Percentiles rank a stretch among this genome's conserved stretches.
Conservation (phyloP, 148 eudicot species). For the Chenopodium formosanum region DNA sequence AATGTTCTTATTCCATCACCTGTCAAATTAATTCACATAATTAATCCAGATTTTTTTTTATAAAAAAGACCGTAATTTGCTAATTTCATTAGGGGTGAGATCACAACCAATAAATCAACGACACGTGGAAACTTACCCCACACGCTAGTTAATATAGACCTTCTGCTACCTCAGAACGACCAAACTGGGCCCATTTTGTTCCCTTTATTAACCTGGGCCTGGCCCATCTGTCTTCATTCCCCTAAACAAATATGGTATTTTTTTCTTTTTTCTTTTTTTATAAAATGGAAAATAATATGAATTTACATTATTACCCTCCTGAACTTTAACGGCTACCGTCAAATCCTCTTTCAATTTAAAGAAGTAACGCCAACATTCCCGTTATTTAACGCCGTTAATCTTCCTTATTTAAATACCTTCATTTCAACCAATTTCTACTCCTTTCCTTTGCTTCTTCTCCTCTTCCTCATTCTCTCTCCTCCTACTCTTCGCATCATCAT, state of each 20-base stretch:
- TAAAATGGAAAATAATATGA: neutral
- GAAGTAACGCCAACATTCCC: neutral
- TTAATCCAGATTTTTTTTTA: neutral
- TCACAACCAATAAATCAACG: neutral
- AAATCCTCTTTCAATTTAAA: neutral
- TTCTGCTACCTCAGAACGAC: slow-evolving; percentile 12
- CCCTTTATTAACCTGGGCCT: slow-evolving; percentile 25
- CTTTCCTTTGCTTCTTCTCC: neutral
- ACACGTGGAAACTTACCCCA: slow-evolving; percentile 16
- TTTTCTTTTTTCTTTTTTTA: neutral
- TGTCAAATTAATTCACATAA: slow-evolving; percentile 20
- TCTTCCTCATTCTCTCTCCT: neutral
- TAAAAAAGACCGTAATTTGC: neutral
- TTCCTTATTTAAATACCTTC: slow-evolving; percentile 35
- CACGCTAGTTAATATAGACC: neutral
- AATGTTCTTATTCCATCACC: slow-evolving; percentile 10
- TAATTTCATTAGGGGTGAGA: slow-evolving; percentile 6
- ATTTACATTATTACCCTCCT: neutral
- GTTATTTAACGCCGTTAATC: slow-evolving; percentile 28
- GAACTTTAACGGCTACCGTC: slow-evolving; percentile 10
- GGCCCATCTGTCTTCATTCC: slow-evolving; percentile 47
- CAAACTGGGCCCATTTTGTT: slow-evolving; percentile 20
- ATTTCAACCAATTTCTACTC: slow-evolving; percentile 24
- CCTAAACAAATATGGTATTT: slow-evolving; percentile 15
- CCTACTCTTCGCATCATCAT: neutral